These are phyloP conservation scores for Alternaria postmessia DNA, from an alignment of 2,329 filamentous ascomycete species.

Conservation along the genomic window DNA sequence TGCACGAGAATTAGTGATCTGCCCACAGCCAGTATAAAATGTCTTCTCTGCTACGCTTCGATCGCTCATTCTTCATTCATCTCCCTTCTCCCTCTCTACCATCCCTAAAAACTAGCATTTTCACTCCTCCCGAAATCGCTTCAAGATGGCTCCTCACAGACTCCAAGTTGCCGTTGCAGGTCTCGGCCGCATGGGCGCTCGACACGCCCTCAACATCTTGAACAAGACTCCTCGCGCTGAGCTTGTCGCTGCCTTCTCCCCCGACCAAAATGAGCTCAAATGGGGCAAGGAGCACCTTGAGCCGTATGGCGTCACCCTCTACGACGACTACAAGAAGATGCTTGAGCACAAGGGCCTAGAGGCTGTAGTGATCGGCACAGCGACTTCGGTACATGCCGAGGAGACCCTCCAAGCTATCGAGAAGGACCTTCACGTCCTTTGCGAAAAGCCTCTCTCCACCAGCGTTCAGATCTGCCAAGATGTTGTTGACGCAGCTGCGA, in stretches of 20 bases:
- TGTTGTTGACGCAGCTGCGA: constrained; percentile 48
- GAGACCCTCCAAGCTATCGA: constrained; percentile 47
- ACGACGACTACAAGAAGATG: constrained; percentile 59
- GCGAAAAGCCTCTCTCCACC: constrained; percentile 52
- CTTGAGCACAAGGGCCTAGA: constrained; percentile 52
- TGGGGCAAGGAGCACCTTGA: constrained; percentile 57
- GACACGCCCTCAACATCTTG: constrained; percentile 61
- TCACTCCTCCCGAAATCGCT: not conserved
- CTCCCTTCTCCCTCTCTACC: not conserved
- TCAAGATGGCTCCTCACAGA: constrained; percentile 31
- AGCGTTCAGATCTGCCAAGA: constrained; percentile 38
- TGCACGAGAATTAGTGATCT: not conserved
- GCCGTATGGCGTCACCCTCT: constrained; percentile 56
- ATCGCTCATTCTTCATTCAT: not conserved
- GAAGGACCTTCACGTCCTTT: constrained; percentile 49
- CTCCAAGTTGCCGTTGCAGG: constrained; percentile 58
- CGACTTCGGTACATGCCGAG: constrained; percentile 47
- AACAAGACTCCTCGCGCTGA: constrained; percentile 57
- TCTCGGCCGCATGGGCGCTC: constrained; percentile 62
- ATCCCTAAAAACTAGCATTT: not conserved
- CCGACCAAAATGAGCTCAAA: constrained; percentile 55
- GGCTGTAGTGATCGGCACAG: constrained; percentile 53
- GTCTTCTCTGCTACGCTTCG: not conserved
- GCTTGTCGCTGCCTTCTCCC: constrained; percentile 60
- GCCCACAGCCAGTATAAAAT: constrained; percentile 4